A percentile compares a stretch with the other conserved stretches of the same genome.
Conservation (phyloP, 2,329 filamentous ascomycete genomes). For the Chaetomium sp. region DNA sequence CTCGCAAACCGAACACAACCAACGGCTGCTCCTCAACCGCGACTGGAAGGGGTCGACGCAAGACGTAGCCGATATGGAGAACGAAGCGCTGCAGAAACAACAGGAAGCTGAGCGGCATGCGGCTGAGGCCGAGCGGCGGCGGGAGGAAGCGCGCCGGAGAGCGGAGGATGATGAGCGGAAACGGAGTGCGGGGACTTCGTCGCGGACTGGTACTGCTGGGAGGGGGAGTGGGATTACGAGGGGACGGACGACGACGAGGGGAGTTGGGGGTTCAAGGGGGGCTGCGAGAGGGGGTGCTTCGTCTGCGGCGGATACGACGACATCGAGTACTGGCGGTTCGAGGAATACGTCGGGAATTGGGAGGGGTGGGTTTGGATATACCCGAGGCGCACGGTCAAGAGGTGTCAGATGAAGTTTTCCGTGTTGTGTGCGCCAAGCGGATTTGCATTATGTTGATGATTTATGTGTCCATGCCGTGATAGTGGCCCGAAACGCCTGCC, state of each 20-base stretch:
- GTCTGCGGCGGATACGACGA: conserved; percentile 19
- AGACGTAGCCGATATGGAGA: conserved; percentile 80
- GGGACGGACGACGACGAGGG: conserved; percentile 7
- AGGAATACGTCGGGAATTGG: conserved; percentile 39
- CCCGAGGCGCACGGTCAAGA: conserved; percentile 47
- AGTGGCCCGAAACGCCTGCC: conserved; percentile 4
- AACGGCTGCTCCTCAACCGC: conserved; percentile 81
- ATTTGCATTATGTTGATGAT: not conserved
- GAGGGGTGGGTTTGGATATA: conserved; percentile 38
- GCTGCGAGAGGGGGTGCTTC: conserved; percentile 11
- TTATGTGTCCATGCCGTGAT: not conserved
- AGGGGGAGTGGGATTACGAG: conserved; percentile 15
- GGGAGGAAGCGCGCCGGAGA: conserved; percentile 61
- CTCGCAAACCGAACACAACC: conserved; percentile 95
- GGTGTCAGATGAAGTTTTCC: conserved; percentile 22
- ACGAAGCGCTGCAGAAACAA: conserved; percentile 65
- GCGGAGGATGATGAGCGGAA: conserved; percentile 55
- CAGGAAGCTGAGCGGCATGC: conserved; percentile 72
- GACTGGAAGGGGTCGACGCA: conserved; percentile 83
- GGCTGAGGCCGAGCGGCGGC: conserved; percentile 69
- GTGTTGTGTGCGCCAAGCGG: not conserved
- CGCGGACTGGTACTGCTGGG: conserved; percentile 17
- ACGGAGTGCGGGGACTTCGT: conserved; percentile 31
- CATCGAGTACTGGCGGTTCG: conserved; percentile 27
- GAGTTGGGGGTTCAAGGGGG: conserved; percentile 16